phyloP scores from a whole-genome alignment of 2,329 filamentous ascomycete species.

The Alternaria arbusti region DNA sequence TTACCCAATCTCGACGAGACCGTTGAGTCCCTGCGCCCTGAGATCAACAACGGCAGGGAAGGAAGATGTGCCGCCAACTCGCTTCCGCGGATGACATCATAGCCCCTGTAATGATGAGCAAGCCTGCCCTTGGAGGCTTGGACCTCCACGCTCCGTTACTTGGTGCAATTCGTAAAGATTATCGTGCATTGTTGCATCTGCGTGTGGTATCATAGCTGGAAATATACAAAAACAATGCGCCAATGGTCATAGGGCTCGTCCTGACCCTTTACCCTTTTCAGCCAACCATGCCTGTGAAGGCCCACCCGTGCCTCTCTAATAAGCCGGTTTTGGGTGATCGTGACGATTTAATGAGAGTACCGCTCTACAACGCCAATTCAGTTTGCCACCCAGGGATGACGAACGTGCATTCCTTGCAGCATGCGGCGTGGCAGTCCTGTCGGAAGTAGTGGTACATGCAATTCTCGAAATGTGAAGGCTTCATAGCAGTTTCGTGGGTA shows the following conservation, averaged over 20 bases:
- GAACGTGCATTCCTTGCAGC: not conserved
- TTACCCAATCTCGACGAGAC: not conserved
- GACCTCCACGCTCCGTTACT: not conserved
- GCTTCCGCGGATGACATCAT: constrained; percentile 30
- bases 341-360: constrained; percentile 10
- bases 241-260: constrained; percentile 1
- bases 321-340: constrained; percentile 5
- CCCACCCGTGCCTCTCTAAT: constrained; percentile 20
- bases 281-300: constrained; percentile 29
- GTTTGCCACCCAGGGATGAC: constrained; percentile 9
- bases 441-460: constrained; percentile 18
- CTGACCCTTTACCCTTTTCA: not conserved
- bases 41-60: not conserved
- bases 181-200: constrained; percentile 26
- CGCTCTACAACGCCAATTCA: constrained; percentile 8
- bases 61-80: constrained; percentile 10
- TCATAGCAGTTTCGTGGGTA: not conserved
- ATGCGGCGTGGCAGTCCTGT: constrained; percentile 23
- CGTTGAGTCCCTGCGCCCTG: constrained; percentile 11
- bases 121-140: not conserved
- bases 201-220: constrained; percentile 40
- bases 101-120: constrained; percentile 6
- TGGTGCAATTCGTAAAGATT: not conserved
- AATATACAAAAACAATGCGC: constrained; percentile 15
- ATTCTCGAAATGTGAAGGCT: not conserved